Evolutionary conservation across 2,329 filamentous ascomycete species (phyloP), one percentile per base, ranked within the genome.

Genomic region (Fusarium oligoseptatum): DNA sequence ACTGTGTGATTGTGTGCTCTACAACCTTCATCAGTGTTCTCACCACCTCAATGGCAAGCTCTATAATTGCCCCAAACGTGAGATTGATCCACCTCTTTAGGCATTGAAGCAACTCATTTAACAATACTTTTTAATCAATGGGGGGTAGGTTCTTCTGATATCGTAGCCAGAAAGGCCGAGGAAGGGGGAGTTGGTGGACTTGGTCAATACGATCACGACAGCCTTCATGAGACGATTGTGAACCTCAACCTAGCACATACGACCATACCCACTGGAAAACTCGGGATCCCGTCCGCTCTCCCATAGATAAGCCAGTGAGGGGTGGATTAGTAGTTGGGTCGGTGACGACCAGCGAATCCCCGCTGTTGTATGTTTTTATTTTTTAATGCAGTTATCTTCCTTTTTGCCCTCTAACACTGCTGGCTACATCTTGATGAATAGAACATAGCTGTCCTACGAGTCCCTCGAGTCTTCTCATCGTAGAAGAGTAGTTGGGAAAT

Each of bases 191-290:
- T 20, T 45, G 6, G n/a, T 45, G 36, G 36, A 37, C 36, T 37
- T 37, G 36, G 36, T 14, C 43, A 15, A 15, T 20, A 4, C 7
- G 20, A 24, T 15, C 12, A 45, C 3, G 20, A 45, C 8, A 45
- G 12, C 22, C 20, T 24, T 2, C 20, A 45, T 45, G 3, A 45
- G 3, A 4, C 7, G 43, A 15, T 24, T 24, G 2, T 24, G 20
- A 24, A 5, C 3, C 4, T 3, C 5, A 29, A 4, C 3, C 45
- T 17, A 3, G 14, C 24, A 50, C 45, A 50, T 50, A 45, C 41
- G 41, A 45, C 41, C 41, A 45, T 45, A 45, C 41, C 41, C 41
- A 45, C 41, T 22, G 41, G 41, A 43, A n/a, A 43, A 43, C n/a
- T 22, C 41, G 41, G 41, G n/a, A 43, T 43, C 41, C 41, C 41